phyloP scores from a whole-genome alignment of 176 grass and related monocot species.

The Avena atlantica region DNA sequence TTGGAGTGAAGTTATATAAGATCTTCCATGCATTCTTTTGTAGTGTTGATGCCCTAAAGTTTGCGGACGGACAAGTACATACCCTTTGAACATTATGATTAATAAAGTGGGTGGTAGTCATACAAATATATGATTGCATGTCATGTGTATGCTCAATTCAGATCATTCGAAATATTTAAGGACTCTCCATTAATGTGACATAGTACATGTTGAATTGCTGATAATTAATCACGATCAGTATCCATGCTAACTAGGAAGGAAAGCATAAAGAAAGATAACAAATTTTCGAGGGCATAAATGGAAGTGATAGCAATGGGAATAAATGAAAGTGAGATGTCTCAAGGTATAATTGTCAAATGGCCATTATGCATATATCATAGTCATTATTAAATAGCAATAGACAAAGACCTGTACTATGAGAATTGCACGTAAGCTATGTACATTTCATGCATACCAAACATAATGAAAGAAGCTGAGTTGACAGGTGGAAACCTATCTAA shows the following conservation, averaged over 20 bases:
- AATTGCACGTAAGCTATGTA: no score
- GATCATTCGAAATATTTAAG: no score
- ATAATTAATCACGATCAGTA: neutral
- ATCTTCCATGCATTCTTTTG: no score
- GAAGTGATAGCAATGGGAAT: neutral
- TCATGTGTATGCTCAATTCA: no score
- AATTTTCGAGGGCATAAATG: neutral
- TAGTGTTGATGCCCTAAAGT: neutral
- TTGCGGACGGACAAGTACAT: no score
- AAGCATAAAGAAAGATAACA: neutral
- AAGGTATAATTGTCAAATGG: neutral
- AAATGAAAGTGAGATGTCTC: neutral
- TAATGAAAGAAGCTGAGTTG: no score
- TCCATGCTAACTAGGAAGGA: neutral
- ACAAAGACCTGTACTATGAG: neutral
- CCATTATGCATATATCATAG: neutral
- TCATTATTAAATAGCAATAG: neutral
- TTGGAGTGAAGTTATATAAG: no score
- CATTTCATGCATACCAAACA: no score
- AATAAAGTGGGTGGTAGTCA: no score
- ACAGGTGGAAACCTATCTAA: no score
- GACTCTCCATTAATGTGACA: neutral
- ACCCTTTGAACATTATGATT: no score
- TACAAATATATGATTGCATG: no score
- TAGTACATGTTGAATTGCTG: neutral